Base-by-base conservation (phyloP, 306 rosid genomes). In the Vigna unguiculata region DNA sequence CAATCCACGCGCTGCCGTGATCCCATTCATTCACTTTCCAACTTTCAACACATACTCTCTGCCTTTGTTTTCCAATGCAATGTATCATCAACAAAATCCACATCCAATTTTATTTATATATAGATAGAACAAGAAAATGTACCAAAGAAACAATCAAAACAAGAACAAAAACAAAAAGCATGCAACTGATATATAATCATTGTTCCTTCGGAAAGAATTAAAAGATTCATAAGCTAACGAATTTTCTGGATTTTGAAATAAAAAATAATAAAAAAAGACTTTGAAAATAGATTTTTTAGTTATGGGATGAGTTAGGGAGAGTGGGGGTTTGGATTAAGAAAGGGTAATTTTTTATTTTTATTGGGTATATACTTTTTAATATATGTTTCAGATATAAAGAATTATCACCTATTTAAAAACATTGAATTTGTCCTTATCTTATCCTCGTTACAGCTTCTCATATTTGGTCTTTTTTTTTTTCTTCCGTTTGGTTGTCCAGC, bases 51-150 rank as follows among this genome's bases (percentile, higher is more conserved):
- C 47, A 9, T 9, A 6, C 36, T 4, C 77, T 80, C 83, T 80
- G 80, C 78, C 83, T 65, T 28, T 69, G 87, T 63, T 67, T 52
- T 62, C 51, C 83, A 91, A 83, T 85, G 82, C 91, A 87, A 64
- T 81, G 84, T 57, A 84, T 76, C 85, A 74, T 63, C 83, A 72
- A 16, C 88, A 78, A 85, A 82, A 88, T 88, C 87, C 46, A 52
- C 17, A 53, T 17, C 48, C 5, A 16, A 2, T 13, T 14, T 14
- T 28, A 6, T 28, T 6, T 28, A 60, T 60, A 30, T 16, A 28
- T 6, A 22, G 10, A 51, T 19, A 52, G 25, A 52, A 52, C 25
- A 52, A 52, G 25, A 52, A 52, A 52, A 52, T 52, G 25, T 8
- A 52, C 58, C 58, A 2, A 51, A 51, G 32, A 51, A 17, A 17